Base-by-base conservation (phyloP, 495 filamentous ascomycete species). In the Neurospora terricola region DNA sequence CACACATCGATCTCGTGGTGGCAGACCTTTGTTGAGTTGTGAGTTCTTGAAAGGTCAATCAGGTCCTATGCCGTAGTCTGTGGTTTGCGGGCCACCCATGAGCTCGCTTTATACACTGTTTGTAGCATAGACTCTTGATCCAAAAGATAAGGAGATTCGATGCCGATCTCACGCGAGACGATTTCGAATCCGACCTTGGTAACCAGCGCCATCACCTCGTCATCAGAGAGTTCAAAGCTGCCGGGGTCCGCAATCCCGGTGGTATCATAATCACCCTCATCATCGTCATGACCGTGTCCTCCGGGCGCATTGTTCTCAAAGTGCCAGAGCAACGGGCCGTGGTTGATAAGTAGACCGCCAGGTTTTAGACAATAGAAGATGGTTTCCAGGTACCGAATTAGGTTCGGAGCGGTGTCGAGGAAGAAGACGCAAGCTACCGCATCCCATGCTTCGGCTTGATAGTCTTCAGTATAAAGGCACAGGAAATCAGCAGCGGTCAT, bases 371-470 rank as follows among this genome's bases (percentile, higher is more conserved):
- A 95, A 77, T 92, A 87, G 37, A 84, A 83, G 71, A 98, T 91
- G 18, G 92, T 89, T 81, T 96, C 90, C 21, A 98, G 88, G 77
- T 98, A 98, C 11, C 90, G 87, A 71, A 98, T 91, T 36, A 98
- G 77, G 79, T 98, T 97, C 21, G 94, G 94, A 36, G 96, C 96
- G 5, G 96, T 99, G 80, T 99, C 96, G 38, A 99, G 91, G 84
- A 98, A 99, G 80, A 98, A 99, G 5, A 97, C 92, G 5, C 91
- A 92, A 1, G 91, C 89, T 3, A 99, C 94, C 1, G 90, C 94
- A 78, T 97, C 91, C 80, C 93, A 98, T 0, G 77, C 77, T 3
- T 86, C 87, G 37, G 81, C 81, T 69, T 92, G 86, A 21, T 84
- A 82, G 2, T 86, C 83, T 69, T 88, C 78, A 42, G 82, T 86